Evolutionary conservation across 345 rosid species (phyloP), one percentile per base, ranked within the genome.

Genomic region (Salix caprea): DNA sequence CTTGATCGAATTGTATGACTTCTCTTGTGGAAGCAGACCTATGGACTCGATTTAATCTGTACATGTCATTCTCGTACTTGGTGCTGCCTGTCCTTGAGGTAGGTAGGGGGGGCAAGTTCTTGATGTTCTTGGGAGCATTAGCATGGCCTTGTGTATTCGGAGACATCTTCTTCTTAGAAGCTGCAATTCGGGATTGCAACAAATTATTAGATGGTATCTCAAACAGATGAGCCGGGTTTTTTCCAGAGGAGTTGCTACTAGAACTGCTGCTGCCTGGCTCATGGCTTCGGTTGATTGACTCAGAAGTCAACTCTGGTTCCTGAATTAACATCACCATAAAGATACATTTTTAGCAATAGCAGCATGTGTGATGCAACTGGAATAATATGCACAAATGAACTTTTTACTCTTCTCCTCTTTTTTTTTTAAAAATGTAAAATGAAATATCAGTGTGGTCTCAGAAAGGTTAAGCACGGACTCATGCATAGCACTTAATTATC

Each of bases 1-100:
- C 79, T 68, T 77, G 86, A 65, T 76, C 74, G 71, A 26, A 14
- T 54, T 78, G 86, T 39, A 87, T 70, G 79, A 80, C 84, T 64
- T 90, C 94, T 80, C 92, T 86, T 1, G 88, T 78, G 11, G 92
- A 85, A 60, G 84, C 83, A 74, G 92, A 87, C 81, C 88, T 82
- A 40, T 74, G 36, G 36, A 86, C 78, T 72, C 81, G 85, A 77
- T 73, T 82, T 44, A 82, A 76, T 56, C 81, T 86, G 85, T 81
- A 80, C 79, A 69, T 5, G 40, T 76, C 76, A 11, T 69, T 77
- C 2, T 48, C 46, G 74, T 79, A 79, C 62, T 76, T 79, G 23
- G 21, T 30, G 19, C 64, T 62, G 73, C 76, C 60, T 21, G 76
- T 72, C 69, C 79, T 81, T 46, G 80, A 76, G 3, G 37, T 48